Base-by-base conservation (phyloP, 2,329 filamentous ascomycete genomes). In the Chaetomium sp. region DNA sequence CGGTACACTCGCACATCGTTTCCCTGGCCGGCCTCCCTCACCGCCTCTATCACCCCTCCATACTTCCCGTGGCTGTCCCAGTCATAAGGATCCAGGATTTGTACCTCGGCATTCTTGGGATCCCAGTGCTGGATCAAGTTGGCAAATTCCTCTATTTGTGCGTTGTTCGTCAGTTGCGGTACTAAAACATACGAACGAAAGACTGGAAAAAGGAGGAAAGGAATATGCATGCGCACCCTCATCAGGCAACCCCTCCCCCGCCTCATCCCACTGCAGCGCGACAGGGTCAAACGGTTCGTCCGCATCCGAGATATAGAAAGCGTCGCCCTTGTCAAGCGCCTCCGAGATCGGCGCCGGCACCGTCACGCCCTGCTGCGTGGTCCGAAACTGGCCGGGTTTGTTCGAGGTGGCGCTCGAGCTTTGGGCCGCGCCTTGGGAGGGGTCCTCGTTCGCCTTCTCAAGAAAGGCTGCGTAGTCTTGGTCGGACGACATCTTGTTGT, bases 201-300 rank as follows among this genome's bases (percentile, higher is more conserved):
- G 37, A 12, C 12, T 40, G 12, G 12, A 40, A 42, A n/a, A n/a
- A 14, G 40, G 40, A 42, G 9, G 48, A 19, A 40, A 49, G 11
- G 33, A 35, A 32, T 49, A 49, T 54, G 53, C 5, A 46, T 40
- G 73, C 78, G 65, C 67, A 87, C 84, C 77, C 70, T 86, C 84
- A 62, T 81, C 77, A 1, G 85, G 82, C 64, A 87, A 66, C 3
- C 76, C 75, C 49, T 72, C 73, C 32, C 74, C 76, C 14, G 68
- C 71, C 59, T 79, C 78, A 19, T 76, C 70, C 73, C 80, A 89
- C 61, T 76, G 78, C 62, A 95, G 69, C 52, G 80, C 82, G 5
- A 96, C 88, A 3, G 84, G 82, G 68, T 88, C 84, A 70, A 95
- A 96, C 4, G 87, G 85, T 76, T 95, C 89, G 69, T 96, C 91